Evolutionary conservation across 2,329 filamentous ascomycete genomes (phyloP).

Genomic region (Uncinocarpus reesii): DNA sequence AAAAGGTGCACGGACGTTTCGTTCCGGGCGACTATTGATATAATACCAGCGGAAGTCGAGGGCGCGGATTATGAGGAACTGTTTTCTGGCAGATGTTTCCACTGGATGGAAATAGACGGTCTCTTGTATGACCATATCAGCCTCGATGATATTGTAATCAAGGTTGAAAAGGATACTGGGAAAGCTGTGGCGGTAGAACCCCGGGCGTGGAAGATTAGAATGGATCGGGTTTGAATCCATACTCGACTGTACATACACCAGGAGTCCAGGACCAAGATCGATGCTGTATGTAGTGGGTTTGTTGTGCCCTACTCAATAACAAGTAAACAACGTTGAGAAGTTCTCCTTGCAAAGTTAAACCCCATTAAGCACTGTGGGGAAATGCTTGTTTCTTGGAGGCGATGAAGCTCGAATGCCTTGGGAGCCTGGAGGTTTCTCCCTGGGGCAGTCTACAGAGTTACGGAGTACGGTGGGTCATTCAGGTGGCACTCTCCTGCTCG

Average conservation of each 20-base stretch:
- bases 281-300: too few relatives aligned
- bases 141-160: slow-evolving; percentile 23
- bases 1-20: background rate
- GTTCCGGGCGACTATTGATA: slow-evolving; percentile 14
- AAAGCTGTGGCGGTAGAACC: slow-evolving; percentile 19
- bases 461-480: too few relatives aligned
- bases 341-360: too few relatives aligned
- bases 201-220: background rate
- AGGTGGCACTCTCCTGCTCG: too few relatives aligned
- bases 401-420: too few relatives aligned
- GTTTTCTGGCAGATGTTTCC: slow-evolving; percentile 20
- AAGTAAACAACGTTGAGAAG: too few relatives aligned
- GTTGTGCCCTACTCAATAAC: too few relatives aligned
- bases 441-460: too few relatives aligned
- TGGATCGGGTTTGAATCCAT: background rate
- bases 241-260: background rate
- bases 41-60: slow-evolving; percentile 11
- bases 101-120: slow-evolving; percentile 22
- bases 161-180: slow-evolving; percentile 16
- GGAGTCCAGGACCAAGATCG: too few relatives aligned
- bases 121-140: slow-evolving; percentile 17
- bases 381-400: too few relatives aligned
- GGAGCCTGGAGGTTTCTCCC: too few relatives aligned
- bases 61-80: slow-evolving; percentile 8
- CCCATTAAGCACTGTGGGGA: too few relatives aligned